Base-by-base conservation (phyloP, 768 basidiomycete genomes). In the Hydnomerulius pinastri region DNA sequence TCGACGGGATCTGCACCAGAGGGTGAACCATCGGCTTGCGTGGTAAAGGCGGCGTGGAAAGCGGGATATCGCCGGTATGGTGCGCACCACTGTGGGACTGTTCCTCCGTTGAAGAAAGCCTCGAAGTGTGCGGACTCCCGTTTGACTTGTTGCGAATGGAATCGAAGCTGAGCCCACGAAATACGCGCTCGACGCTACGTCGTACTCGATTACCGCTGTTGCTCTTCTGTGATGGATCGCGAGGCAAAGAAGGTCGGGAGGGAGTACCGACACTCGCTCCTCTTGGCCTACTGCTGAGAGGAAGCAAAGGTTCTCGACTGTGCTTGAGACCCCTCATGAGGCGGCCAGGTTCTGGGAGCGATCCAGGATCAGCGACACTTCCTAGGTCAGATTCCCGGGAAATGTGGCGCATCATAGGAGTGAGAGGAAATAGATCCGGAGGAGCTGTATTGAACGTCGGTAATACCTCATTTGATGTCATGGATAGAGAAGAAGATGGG, bases 221-320 rank as follows among this genome's bases (percentile, higher is more conserved):
- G 30, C 41, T 33, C 38, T 47, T 51, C 21, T 50, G 46, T 10
- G 40, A 50, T 23, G 40, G 52, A 41, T 54, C 52, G 15, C 44
- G 41, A 18, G 43, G 39, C 18, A 52, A 41, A 13, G 68, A 64
- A 17, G 65, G 59, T 20, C 62, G 61, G 32, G 36, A 46, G 10
- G 73, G 50, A 17, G 61, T 40, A 41, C 55, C 48, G 35, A 28
- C 15, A 40, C 36, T 46, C n/a, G 33, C 29, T 36, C 32, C n/a
- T 7, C 23, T 10, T 6, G 42, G 39, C 13, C 43, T 23, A 36
- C 30, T 46, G 33, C 47, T 38, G 33, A 82, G 68, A 6, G 89
- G 87, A 4, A 91, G 74, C 36, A 91, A 73, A 2, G 86, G 86
- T 54, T 91, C 90, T 25, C 85, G 79, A 62, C 88, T 89, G 50